Base-by-base conservation (phyloP, 1,284 basidiomycete genomes). In the Xerocomus amazonicus region DNA sequence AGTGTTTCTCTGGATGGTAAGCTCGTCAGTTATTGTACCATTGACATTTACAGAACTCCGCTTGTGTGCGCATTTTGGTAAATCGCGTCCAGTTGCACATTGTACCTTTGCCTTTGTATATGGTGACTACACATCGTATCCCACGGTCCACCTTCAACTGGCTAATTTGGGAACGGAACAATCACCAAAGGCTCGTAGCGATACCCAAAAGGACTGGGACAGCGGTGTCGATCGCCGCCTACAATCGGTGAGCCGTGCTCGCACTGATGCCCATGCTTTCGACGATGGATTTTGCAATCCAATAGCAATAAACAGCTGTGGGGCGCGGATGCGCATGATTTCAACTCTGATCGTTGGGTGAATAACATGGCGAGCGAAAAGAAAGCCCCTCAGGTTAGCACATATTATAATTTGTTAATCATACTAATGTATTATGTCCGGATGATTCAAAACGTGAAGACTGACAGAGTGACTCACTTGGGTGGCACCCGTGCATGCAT, bases 1-100 rank as follows among this genome's bases (percentile, higher is more conserved):
- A 95, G 64, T 93, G 91, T 60, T 98, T 97, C 73, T 92, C 93
- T 55, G 94, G 94, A 67, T 97, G 94, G 95, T 91, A 68, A 27
- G 59, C 9, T 35, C 13, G 37, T 31, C 9, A 17, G 27, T 38
- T 41, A 17, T 34, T n/a, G 5, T 1, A 4, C 29, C n/a, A 9
- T 48, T 38, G 35, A 31, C 16, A 43, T 34, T 35, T 5, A 43
- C 19, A 42, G 14, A 49, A 31, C 9, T 35, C 34, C 9, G 43
- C 45, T 43, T 27, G 72, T 70, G 67, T 69, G 68, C 48, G 79
- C 79, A 43, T 81, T 81, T 66, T 81, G 79, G 80, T 81, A 66
- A 57, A 41, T 42, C 9, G 17, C 19, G 4, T 23, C 19, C 19
- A 3, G 45, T 52, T 56, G 38, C 40, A 46, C 34, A 16, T 29